phyloP scores from a whole-genome alignment of 1,284 basidiomycete species.

The Rhodotorula sp. region DNA sequence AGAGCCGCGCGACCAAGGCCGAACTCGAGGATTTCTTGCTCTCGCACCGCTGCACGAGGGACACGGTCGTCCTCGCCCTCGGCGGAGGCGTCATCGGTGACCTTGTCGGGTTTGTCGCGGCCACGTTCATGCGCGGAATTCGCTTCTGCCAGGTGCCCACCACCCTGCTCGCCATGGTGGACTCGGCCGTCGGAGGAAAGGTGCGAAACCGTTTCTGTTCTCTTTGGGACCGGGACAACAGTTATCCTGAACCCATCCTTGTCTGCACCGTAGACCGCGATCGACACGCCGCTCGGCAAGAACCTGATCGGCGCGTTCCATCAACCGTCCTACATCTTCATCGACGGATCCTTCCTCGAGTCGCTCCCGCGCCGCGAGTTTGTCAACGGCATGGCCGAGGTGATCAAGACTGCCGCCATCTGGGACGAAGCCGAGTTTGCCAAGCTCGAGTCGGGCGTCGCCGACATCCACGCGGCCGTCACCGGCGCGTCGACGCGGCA shows the following conservation, averaged over 20 bases:
- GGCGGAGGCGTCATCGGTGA: slow-evolving; percentile 96
- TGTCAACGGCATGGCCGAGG: slow-evolving; percentile 97
- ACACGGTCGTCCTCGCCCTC: slow-evolving; percentile 88
- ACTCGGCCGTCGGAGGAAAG: slow-evolving; percentile 95
- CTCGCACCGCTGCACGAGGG: slow-evolving; percentile 81
- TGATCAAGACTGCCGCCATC: slow-evolving; percentile 96
- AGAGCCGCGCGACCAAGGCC: slow-evolving; percentile 87
- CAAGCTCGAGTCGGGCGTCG: slow-evolving; percentile 75
- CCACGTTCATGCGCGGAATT: slow-evolving; percentile 93
- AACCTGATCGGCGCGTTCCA: slow-evolving; percentile 98
- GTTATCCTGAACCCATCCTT: neutral
- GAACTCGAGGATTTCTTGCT: slow-evolving; percentile 92
- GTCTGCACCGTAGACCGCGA: slow-evolving; percentile 64
- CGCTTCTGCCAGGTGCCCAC: slow-evolving; percentile 96
- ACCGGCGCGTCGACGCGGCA: slow-evolving; percentile 60
- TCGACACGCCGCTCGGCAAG: slow-evolving; percentile 94
- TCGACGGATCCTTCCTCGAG: slow-evolving; percentile 92
- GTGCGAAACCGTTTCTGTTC: slow-evolving; percentile 24
- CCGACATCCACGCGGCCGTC: slow-evolving; percentile 79
- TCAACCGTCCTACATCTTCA: slow-evolving; percentile 97
- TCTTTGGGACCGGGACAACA: neutral
- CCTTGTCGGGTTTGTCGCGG: slow-evolving; percentile 91
- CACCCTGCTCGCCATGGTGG: slow-evolving; percentile 96
- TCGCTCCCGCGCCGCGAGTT: slow-evolving; percentile 91
- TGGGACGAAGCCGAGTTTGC: slow-evolving; percentile 87